A percentile compares a stretch with the other conserved stretches of the same genome.
Conservation (phyloP, 768 basidiomycete genomes). For the Amanita molliuscula region DNA sequence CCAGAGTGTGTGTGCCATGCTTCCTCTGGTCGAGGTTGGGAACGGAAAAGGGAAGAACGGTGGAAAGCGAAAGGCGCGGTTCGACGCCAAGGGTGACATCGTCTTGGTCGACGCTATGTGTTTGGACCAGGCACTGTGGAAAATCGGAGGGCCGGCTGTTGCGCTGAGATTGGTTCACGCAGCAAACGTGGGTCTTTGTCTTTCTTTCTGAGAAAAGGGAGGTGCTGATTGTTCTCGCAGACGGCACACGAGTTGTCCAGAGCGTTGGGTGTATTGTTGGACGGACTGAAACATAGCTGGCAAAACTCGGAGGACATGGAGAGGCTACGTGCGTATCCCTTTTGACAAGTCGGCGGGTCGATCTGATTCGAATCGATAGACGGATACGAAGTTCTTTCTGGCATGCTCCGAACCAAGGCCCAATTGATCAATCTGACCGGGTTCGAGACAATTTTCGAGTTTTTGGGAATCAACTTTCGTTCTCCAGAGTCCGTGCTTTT, state of each 20-base stretch:
- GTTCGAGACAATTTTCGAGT: constrained; percentile 79
- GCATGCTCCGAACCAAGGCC: constrained; percentile 62
- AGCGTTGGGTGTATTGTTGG: constrained; percentile 61
- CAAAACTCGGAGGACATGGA: constrained; percentile 95
- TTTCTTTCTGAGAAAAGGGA: not conserved
- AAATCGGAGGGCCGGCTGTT: constrained; percentile 73
- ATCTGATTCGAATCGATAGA: constrained; percentile 31
- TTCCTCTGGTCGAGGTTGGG: not conserved
- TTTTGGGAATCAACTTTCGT: constrained; percentile 77
- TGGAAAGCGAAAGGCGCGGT: constrained; percentile 3
- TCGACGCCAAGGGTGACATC: constrained; percentile 40
- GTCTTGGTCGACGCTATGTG: constrained; percentile 48
- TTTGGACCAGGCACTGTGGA: constrained; percentile 71
- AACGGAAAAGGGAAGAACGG: constrained; percentile 6
- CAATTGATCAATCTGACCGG: constrained; percentile 68
- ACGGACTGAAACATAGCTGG: constrained; percentile 80
- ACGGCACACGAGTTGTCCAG: constrained; percentile 70
- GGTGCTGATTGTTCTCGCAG: constrained; percentile 20
- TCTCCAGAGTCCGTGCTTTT: constrained; percentile 58
- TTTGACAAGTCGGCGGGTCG: not conserved
- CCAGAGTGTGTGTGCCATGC: constrained; percentile 2
- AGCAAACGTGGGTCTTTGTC: constrained; percentile 40
- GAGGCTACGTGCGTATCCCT: constrained; percentile 45
- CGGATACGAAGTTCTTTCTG: constrained; percentile 81
- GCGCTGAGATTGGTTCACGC: constrained; percentile 66